These are phyloP conservation scores for Citrullus mucosospermus DNA, from an alignment of 306 rosid genomes.

Conservation along the genomic window DNA sequence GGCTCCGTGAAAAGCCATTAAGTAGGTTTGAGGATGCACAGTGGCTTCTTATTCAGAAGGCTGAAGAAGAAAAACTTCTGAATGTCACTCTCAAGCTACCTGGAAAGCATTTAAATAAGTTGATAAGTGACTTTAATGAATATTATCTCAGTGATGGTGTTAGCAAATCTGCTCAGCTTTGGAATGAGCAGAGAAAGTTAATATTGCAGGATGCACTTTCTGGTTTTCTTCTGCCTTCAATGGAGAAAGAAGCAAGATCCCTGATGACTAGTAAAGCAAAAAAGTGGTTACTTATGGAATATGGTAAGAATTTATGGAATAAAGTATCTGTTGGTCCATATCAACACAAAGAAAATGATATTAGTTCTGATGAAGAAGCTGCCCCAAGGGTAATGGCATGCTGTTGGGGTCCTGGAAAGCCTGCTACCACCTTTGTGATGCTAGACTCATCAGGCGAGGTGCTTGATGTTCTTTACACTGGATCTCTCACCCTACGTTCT, in stretches of 20 bases:
- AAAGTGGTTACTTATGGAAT: conserved; percentile 70
- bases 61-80: conserved; percentile 90
- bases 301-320: conserved; percentile 78
- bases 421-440: conserved; percentile 93
- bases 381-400: conserved; percentile 98
- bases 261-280: conserved; percentile 61
- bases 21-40: conserved; percentile 79
- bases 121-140: conserved; percentile 68
- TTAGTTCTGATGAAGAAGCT: conserved; percentile 74
- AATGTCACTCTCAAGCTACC: conserved; percentile 84
- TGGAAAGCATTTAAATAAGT: conserved; percentile 55
- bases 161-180: conserved; percentile 89
- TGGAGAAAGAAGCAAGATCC: conserved; percentile 92
- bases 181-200: conserved; percentile 96
- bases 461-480: conserved; percentile 78
- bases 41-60: conserved; percentile 96
- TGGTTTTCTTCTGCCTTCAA: conserved; percentile 77
- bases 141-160: conserved; percentile 93
- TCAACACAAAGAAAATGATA: conserved; percentile 82
- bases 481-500: conserved; percentile 76
- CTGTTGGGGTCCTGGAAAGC: conserved; percentile 98
- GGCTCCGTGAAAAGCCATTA: conserved; percentile 88
- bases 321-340: conserved; percentile 93
- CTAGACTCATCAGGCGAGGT: conserved; percentile 92
- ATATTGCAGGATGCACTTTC: conserved; percentile 79